Conservation (phyloP, 164 flowering plant species). For the Umbellularia californica region DNA sequence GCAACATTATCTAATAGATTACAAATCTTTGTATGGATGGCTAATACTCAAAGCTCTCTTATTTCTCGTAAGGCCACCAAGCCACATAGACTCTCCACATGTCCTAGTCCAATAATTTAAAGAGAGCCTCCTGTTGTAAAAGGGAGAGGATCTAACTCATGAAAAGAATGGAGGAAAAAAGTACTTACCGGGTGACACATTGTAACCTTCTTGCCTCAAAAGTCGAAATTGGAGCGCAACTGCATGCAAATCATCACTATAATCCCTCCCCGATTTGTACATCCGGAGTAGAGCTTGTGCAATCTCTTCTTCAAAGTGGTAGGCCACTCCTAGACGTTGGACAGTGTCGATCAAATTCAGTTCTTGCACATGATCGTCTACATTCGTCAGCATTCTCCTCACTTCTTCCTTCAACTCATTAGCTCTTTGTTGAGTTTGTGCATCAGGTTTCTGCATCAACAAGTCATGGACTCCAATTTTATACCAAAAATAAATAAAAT, state of each 20-base stretch:
- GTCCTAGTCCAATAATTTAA: no score
- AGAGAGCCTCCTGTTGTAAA: no score
- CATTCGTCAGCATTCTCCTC: slow-evolving; percentile 1
- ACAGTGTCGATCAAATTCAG: slow-evolving; percentile 1
- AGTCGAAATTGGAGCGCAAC: slow-evolving; percentile 1
- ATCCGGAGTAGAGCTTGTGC: neutral
- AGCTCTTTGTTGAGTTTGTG: neutral
- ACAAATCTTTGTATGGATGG: no score
- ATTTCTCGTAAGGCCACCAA: no score
- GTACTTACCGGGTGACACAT: neutral
- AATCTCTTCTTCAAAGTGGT: slow-evolving; percentile 4
- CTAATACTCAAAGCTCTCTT: no score
- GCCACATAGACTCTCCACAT: no score
- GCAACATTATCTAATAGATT: no score
- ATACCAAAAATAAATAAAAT: no score
- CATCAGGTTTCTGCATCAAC: slow-evolving; percentile 6
- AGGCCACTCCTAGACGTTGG: slow-evolving; percentile 5
- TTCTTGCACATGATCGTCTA: neutral
- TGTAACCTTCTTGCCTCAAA: slow-evolving; percentile 3
- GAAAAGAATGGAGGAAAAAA: neutral
- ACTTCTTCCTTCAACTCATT: slow-evolving; percentile 1
- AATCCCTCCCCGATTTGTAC: neutral
- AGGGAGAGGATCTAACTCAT: neutral
- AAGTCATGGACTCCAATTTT: neutral
- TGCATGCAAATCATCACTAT: neutral